phyloP scores from a whole-genome alignment of 2,329 filamentous ascomycete genomes.

The Pyricularia sp. region DNA sequence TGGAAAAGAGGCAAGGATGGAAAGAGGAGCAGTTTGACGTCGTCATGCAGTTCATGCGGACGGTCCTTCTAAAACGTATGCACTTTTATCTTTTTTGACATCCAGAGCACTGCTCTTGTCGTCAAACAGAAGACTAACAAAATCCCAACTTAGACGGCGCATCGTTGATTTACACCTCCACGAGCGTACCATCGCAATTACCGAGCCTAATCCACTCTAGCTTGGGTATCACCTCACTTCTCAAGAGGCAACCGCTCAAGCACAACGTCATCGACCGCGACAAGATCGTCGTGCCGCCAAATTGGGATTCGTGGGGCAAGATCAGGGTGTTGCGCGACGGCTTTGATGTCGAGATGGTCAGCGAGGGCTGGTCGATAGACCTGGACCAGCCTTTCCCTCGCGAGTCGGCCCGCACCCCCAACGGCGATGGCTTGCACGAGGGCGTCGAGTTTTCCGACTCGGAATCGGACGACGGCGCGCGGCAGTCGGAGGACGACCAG shows the following conservation, averaged over 20 bases:
- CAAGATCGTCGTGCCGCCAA: constrained; percentile 87
- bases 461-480: neutral
- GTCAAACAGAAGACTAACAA: neutral
- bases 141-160: constrained; percentile 54
- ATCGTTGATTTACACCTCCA: constrained; percentile 76
- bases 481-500: constrained; percentile 1
- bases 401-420: neutral
- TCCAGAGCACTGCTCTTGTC: neutral
- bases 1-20: constrained; percentile 88
- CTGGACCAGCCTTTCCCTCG: constrained; percentile 50
- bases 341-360: constrained; percentile 84
- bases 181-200: constrained; percentile 66
- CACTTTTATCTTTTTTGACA: constrained; percentile 1
- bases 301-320: constrained; percentile 99
- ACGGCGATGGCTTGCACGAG: neutral
- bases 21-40: constrained; percentile 96
- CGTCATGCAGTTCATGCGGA: constrained; percentile 85
- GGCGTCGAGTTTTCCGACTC: neutral
- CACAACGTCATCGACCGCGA: constrained; percentile 90
- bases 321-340: constrained; percentile 85
- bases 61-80: constrained; percentile 77
- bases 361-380: constrained; percentile 77
- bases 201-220: constrained; percentile 77
- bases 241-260: constrained; percentile 70
- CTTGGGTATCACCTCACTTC: constrained; percentile 73